Evolutionary conservation across 306 rosid genomes (phyloP).

Genomic region (Lathyrus sativus): DNA sequence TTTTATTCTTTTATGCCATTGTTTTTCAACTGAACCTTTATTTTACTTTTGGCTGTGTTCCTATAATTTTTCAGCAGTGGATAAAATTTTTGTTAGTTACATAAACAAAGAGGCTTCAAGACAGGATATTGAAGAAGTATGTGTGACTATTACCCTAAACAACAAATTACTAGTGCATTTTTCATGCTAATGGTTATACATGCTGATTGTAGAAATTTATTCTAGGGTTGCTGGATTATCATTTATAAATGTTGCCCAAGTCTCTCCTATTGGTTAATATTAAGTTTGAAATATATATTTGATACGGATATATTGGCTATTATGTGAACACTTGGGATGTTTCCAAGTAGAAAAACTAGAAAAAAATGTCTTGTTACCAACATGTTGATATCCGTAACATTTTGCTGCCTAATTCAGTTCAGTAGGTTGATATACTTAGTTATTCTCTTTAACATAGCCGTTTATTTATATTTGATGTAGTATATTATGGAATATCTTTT

Average conservation of each 20-base stretch:
- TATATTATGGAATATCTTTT: no score
- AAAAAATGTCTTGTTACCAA: constrained; percentile 1
- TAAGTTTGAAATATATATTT: constrained; percentile 12
- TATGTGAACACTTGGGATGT: constrained; percentile 28
- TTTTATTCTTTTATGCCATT: constrained; percentile 1
- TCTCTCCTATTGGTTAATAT: constrained; percentile 11
- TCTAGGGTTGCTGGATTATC: no score
- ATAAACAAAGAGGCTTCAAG: constrained; percentile 58
- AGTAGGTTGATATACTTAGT: constrained; percentile 24
- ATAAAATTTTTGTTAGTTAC: constrained; percentile 67
- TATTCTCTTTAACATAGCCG: constrained; percentile 20
- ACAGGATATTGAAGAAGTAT: constrained; percentile 80
- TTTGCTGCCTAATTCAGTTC: constrained; percentile 28
- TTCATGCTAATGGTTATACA: constrained; percentile 30
- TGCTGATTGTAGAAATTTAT: constrained; percentile 27
- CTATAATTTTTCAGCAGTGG: constrained; percentile 51
- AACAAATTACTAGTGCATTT: constrained; percentile 29
- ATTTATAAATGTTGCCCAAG: constrained; percentile 22
- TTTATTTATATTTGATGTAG: constrained; percentile 27
- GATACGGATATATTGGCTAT: constrained; percentile 11
- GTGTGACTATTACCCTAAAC: constrained; percentile 38
- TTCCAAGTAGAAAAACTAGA: constrained; percentile 25
- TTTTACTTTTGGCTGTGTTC: constrained; percentile 35
- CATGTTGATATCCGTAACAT: constrained; percentile 19
- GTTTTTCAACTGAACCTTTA: constrained; percentile 3